Conservation (phyloP, 306 rosid genomes). For the Corylus americana region DNA sequence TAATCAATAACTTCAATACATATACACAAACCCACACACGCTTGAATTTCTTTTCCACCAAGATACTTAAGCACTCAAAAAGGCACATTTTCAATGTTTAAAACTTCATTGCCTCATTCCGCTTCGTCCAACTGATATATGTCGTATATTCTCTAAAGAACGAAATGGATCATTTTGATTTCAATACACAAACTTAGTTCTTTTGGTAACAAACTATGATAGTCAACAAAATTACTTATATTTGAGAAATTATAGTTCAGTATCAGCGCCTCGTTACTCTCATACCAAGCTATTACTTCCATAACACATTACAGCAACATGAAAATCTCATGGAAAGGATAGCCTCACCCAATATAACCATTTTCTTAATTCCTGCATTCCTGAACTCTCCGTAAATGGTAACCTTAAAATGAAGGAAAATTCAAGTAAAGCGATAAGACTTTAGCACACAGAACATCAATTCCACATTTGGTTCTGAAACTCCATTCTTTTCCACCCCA, state of each 20-base stretch:
- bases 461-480: neutral
- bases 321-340: neutral
- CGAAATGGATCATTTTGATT: neutral
- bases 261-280: neutral
- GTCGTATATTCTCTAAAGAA: neutral
- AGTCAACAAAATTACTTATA: neutral
- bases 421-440: neutral
- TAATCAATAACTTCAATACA: conserved; percentile 16
- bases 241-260: neutral
- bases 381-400: neutral
- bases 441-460: neutral
- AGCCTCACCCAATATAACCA: neutral
- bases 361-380: neutral
- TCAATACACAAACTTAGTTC: neutral
- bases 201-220: neutral
- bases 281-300: neutral
- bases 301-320: neutral
- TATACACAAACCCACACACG: neutral
- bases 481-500: neutral
- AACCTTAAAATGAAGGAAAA: neutral
- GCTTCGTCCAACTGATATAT: neutral
- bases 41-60: neutral
- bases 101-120: neutral
- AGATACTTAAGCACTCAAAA: neutral
- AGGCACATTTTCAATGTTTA: neutral